Evolutionary conservation across 208 protist species (phyloP).

Genomic region (Jaenimonas drosophilae): DNA sequence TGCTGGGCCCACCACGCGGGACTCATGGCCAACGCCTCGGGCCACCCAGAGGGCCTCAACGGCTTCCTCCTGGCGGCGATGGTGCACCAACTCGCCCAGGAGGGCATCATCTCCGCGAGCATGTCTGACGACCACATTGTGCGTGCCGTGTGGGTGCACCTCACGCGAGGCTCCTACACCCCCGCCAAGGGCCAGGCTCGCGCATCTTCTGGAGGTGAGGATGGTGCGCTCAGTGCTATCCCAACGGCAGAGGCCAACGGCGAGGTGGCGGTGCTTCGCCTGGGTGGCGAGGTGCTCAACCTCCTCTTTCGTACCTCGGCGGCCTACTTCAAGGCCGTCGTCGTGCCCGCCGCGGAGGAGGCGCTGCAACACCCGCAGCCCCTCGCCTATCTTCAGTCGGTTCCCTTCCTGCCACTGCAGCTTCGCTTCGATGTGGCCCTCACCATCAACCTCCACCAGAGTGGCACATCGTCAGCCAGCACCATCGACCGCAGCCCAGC

Average conservation of each 20-base stretch:
- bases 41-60: slow-evolving; percentile 63
- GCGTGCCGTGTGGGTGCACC: slow-evolving; percentile 62
- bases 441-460: slow-evolving; percentile 6
- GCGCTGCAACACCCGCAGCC: slow-evolving; percentile 41
- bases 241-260: slow-evolving; percentile 31
- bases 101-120: slow-evolving; percentile 42
- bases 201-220: not conserved
- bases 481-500: not conserved
- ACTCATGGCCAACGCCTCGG: slow-evolving; percentile 45
- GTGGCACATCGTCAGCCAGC: slow-evolving; percentile 1
- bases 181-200: not conserved
- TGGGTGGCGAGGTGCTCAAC: slow-evolving; percentile 63
- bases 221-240: slow-evolving; percentile 3
- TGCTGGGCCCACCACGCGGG: slow-evolving; percentile 78
- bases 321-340: slow-evolving; percentile 45
- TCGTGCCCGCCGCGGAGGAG: slow-evolving; percentile 51
- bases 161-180: slow-evolving; percentile 56
- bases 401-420: slow-evolving; percentile 46
- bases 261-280: slow-evolving; percentile 54
- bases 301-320: slow-evolving; percentile 66
- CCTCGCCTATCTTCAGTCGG: slow-evolving; percentile 35
- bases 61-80: slow-evolving; percentile 69
- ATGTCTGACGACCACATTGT: slow-evolving; percentile 77
- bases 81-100: slow-evolving; percentile 56
- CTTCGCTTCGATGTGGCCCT: slow-evolving; percentile 63